Percentiles rank a stretch among this genome's conserved stretches.
Conservation (phyloP, 2,329 filamentous ascomycete species). For the Hypoxylon sp. region DNA sequence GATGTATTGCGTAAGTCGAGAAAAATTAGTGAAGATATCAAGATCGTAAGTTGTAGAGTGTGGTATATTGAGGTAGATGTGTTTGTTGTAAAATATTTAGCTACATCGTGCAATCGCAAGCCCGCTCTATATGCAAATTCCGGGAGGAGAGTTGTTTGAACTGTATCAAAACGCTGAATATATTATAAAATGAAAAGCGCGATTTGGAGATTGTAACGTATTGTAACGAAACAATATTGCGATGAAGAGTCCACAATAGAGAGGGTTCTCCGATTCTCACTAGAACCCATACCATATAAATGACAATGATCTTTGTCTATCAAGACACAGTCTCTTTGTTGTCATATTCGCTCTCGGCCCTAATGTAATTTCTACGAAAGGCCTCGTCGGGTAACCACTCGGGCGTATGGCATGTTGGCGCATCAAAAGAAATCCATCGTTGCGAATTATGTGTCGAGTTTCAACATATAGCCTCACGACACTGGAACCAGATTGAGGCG, state of each 20-base stretch:
- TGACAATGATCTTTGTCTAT: background rate
- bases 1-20: background rate
- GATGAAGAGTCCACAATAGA: too few relatives aligned
- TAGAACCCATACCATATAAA: background rate
- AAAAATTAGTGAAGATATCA: background rate
- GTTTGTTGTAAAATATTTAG: background rate
- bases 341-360: too few relatives aligned
- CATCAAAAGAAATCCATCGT: background rate
- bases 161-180: background rate
- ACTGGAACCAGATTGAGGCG: background rate
- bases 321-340: background rate
- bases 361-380: too few relatives aligned
- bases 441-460: background rate
- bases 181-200: conserved; percentile 30
- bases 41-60: background rate
- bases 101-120: background rate
- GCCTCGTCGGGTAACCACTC: too few relatives aligned
- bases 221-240: background rate
- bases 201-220: background rate
- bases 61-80: background rate
- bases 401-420: background rate
- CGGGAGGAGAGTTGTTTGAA: background rate
- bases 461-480: background rate
- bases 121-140: background rate
- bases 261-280: too few relatives aligned